Evolutionary conservation across 495 filamentous ascomycete genomes (phyloP).

Genomic region (Penicillium daleae): DNA sequence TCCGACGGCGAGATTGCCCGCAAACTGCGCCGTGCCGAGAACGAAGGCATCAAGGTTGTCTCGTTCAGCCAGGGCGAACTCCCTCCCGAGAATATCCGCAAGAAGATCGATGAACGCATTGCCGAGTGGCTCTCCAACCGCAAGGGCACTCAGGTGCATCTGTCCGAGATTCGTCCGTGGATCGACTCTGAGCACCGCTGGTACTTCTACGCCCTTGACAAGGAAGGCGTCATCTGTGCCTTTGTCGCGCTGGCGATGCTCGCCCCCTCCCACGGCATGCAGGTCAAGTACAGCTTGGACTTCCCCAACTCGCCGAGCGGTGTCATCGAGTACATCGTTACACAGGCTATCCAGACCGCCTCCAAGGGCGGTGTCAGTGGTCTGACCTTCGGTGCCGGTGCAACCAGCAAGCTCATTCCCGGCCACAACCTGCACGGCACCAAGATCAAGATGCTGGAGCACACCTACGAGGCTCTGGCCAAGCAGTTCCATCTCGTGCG

Average conservation of each 20-base stretch:
- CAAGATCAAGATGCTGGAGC: constrained; percentile 71
- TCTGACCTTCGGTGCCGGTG: constrained; percentile 82
- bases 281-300: constrained; percentile 86
- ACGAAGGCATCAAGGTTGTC: constrained; percentile 74
- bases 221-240: constrained; percentile 67
- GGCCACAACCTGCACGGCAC: constrained; percentile 76
- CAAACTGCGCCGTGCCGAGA: constrained; percentile 77
- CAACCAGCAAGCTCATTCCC: constrained; percentile 65
- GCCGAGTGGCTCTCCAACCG: constrained; percentile 76
- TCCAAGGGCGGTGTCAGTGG: constrained; percentile 62
- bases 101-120: constrained; percentile 70
- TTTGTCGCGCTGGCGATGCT: constrained; percentile 77
- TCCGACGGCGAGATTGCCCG: constrained; percentile 64
- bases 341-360: constrained; percentile 72
- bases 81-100: constrained; percentile 62
- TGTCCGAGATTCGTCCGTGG: constrained; percentile 85
- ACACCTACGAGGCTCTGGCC: constrained; percentile 75
- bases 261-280: constrained; percentile 75
- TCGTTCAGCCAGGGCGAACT: constrained; percentile 63
- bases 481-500: constrained; percentile 76
- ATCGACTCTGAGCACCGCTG: constrained; percentile 75
- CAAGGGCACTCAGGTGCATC: constrained; percentile 81
- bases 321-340: constrained; percentile 78
- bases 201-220: constrained; percentile 75
- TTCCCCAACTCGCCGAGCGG: constrained; percentile 79